Conservation (phyloP, 2,329 filamentous ascomycete species). For the Paecilomyces formosus region DNA sequence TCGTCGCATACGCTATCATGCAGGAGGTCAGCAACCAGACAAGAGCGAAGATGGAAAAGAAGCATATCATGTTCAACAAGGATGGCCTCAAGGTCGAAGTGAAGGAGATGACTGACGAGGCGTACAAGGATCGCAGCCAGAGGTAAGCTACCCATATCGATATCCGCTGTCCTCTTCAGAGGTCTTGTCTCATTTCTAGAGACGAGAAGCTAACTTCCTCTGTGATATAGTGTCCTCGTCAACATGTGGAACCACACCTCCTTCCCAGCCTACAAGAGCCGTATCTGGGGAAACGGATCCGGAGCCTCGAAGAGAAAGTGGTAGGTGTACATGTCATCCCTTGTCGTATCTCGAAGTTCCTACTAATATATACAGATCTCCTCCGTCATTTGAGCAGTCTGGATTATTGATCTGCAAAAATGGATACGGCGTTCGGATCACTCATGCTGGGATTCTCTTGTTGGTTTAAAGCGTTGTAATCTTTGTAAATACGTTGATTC, state of each 20-base stretch:
- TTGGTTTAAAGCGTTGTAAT: not conserved
- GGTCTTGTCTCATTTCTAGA: not conserved
- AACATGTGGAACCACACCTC: constrained; percentile 43
- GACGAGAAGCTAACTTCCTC: not conserved
- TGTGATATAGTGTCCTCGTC: constrained; percentile 33
- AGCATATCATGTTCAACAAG: constrained; percentile 52
- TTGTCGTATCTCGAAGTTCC: too few species aligned
- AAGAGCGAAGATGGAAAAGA: constrained; percentile 56
- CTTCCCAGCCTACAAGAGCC: constrained; percentile 40
- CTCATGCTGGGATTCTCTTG: not conserved
- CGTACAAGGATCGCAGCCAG: constrained; percentile 54
- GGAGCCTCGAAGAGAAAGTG: not conserved
- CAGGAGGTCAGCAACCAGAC: constrained; percentile 52
- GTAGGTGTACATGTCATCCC: not conserved
- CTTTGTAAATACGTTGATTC: not conserved
- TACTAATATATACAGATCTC: not conserved
- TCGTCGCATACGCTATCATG: constrained; percentile 51
- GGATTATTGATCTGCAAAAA: not conserved
- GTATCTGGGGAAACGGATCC: constrained; percentile 26
- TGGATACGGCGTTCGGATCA: not conserved
- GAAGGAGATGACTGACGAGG: constrained; percentile 50
- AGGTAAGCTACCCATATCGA: constrained; percentile 27
- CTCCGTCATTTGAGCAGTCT: not conserved
- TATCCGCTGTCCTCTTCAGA: too few species aligned
- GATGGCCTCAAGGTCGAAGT: constrained; percentile 56